phyloP scores from a whole-genome alignment of 2,329 filamentous ascomycete species.

The Trichoderma harzianum region DNA sequence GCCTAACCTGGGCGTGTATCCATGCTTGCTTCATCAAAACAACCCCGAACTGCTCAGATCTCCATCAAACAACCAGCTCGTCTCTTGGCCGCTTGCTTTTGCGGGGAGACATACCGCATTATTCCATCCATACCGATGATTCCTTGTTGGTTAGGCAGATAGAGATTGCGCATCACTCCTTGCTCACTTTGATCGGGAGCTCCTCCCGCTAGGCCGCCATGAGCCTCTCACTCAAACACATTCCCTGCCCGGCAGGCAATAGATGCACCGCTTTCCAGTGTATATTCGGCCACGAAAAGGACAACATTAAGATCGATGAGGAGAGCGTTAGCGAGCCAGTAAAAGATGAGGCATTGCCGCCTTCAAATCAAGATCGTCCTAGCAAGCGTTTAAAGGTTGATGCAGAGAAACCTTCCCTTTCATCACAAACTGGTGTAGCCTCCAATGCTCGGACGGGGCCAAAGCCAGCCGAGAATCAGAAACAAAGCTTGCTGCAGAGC shows the following conservation, averaged over 20 bases:
- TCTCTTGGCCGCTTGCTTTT: not conserved
- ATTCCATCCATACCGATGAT: not conserved
- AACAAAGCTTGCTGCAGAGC: conserved; percentile 20
- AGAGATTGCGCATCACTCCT: conserved; percentile 8
- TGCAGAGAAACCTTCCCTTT: conserved; percentile 14
- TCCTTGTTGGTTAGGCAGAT: not conserved
- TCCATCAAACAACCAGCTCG: not conserved
- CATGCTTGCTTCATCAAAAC: not conserved
- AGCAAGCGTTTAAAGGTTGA: conserved; percentile 32
- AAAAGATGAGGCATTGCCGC: not conserved
- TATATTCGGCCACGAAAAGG: conserved; percentile 45
- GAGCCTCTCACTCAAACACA: conserved; percentile 44
- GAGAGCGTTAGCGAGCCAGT: not conserved
- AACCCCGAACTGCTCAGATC: not conserved
- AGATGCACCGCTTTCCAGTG: conserved; percentile 49
- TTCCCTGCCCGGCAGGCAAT: conserved; percentile 49
- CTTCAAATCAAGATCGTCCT: conserved; percentile 28
- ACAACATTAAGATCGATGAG: conserved; percentile 25
- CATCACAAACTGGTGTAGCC: not conserved
- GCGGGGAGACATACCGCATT: no score
- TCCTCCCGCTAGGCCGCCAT: conserved; percentile 23
- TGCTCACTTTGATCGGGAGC: not conserved
- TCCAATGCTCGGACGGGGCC: not conserved
- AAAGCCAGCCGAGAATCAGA: not conserved
- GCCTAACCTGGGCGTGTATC: not conserved